Conservation (phyloP, 495 filamentous ascomycete species). For the Aspergillus taichungensis region DNA sequence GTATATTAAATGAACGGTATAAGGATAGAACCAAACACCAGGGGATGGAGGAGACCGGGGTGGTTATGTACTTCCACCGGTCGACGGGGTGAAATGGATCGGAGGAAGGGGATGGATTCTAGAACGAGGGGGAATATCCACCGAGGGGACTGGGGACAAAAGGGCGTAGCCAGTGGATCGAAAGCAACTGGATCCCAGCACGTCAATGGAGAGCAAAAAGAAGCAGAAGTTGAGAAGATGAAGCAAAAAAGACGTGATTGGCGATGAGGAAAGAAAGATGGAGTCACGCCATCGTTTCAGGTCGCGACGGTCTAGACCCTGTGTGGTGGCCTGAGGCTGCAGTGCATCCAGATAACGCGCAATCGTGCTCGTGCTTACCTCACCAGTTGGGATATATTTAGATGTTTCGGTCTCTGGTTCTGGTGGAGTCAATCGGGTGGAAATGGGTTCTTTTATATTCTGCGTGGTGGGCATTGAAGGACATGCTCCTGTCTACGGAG, state of each 20-base stretch:
- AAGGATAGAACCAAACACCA: neutral
- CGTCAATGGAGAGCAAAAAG: too few relatives aligned
- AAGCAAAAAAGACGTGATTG: slow-evolving; percentile 1
- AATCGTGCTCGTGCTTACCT: slow-evolving; percentile 13
- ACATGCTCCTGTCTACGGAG: too few relatives aligned
- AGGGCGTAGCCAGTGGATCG: too few relatives aligned
- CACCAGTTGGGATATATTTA: slow-evolving; percentile 7
- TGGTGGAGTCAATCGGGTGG: slow-evolving; percentile 4
- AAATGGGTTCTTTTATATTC: neutral
- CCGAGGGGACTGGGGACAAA: too few relatives aligned
- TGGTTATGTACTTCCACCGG: slow-evolving; percentile 1
- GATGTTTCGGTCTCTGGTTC: slow-evolving; percentile 1
- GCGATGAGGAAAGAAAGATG: neutral
- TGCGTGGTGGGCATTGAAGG: too few relatives aligned
- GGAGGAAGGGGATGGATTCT: neutral
- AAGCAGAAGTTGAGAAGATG: neutral
- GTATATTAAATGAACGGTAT: slow-evolving; percentile 4
- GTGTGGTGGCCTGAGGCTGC: slow-evolving; percentile 3
- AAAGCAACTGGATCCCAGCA: too few relatives aligned
- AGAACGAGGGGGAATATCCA: neutral
- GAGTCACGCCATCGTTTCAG: slow-evolving; percentile 9
- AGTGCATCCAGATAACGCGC: slow-evolving; percentile 1
- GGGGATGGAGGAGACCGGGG: neutral
- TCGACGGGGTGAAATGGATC: too few relatives aligned
- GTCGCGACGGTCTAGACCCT: slow-evolving; percentile 3